These are phyloP conservation scores for Huntiella abstrusa DNA, from an alignment of 2,329 filamentous ascomycete genomes.

Conservation along the genomic window DNA sequence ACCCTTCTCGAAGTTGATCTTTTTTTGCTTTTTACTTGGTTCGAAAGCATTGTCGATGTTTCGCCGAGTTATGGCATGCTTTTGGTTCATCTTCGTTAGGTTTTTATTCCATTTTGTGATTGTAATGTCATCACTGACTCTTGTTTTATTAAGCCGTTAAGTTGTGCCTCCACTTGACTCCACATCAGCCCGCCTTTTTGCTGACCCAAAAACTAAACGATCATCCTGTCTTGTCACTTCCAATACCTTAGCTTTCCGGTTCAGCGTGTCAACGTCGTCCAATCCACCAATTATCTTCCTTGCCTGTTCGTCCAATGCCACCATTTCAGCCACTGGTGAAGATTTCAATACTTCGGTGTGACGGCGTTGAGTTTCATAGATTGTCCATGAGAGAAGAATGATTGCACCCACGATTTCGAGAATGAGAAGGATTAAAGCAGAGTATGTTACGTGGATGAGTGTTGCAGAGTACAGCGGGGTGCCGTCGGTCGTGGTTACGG, in stretches of 20 bases:
- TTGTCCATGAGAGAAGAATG: conserved; percentile 15
- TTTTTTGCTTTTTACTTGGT: too few relatives aligned
- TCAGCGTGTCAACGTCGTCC: conserved; percentile 7
- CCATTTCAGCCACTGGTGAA: conserved; percentile 14
- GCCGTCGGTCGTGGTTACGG: conserved; percentile 10
- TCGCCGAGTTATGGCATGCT: too few relatives aligned
- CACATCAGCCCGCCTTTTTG: too few relatives aligned
- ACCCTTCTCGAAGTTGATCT: too few relatives aligned
- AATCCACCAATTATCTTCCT: conserved; percentile 10
- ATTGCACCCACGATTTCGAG: conserved; percentile 13
- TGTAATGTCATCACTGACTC: too few relatives aligned
- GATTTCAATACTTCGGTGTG: conserved; percentile 15
- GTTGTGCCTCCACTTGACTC: too few relatives aligned
- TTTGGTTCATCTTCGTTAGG: too few relatives aligned
- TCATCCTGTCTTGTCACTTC: conserved; percentile 7
- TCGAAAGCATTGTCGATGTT: too few relatives aligned
- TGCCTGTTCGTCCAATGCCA: conserved; percentile 14
- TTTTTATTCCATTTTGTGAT: too few relatives aligned
- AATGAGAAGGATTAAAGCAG: conserved; percentile 15
- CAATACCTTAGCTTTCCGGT: conserved; percentile 11
- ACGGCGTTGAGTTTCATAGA: conserved; percentile 14
- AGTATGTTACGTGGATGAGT: conserved; percentile 15
- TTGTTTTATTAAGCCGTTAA: too few relatives aligned
- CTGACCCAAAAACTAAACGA: not conserved
- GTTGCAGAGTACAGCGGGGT: conserved; percentile 11